Conservation (phyloP, 495 filamentous ascomycete species). For the Echria macrotheca region DNA sequence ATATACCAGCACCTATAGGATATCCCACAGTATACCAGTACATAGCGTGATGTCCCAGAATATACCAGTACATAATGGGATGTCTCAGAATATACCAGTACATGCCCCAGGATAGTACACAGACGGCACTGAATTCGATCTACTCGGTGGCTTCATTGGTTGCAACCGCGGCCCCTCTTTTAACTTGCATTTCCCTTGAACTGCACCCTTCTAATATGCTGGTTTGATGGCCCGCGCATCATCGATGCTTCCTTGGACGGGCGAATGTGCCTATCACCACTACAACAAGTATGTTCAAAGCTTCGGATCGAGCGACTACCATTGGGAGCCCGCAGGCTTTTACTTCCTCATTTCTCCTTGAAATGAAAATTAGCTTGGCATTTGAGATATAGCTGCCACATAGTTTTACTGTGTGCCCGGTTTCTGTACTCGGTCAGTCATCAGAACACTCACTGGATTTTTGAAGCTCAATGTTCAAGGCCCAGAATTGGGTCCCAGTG, state of each 20-base stretch:
- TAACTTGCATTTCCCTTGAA: not conserved
- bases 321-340: constrained; percentile 4
- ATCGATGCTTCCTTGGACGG: constrained; percentile 2
- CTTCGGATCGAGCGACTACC: not conserved
- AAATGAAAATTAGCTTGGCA: not conserved
- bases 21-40: not conserved
- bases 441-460: constrained; percentile 3
- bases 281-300: not conserved
- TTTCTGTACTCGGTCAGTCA: not conserved
- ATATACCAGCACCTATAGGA: not conserved
- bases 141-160: not conserved
- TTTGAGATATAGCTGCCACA: constrained; percentile 4
- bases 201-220: not conserved
- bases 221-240: constrained; percentile 1
- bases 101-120: not conserved
- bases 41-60: not conserved
- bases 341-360: not conserved
- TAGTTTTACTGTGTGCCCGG: not conserved
- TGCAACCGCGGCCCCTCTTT: not conserved
- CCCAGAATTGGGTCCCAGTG: not conserved
- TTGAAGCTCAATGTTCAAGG: not conserved
- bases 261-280: not conserved
- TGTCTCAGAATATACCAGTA: not conserved
- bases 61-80: not conserved
- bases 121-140: too few species aligned